These are phyloP conservation scores for Cyberlindnera americana DNA, from an alignment of 805 yeast genomes.

Conservation along the genomic window DNA sequence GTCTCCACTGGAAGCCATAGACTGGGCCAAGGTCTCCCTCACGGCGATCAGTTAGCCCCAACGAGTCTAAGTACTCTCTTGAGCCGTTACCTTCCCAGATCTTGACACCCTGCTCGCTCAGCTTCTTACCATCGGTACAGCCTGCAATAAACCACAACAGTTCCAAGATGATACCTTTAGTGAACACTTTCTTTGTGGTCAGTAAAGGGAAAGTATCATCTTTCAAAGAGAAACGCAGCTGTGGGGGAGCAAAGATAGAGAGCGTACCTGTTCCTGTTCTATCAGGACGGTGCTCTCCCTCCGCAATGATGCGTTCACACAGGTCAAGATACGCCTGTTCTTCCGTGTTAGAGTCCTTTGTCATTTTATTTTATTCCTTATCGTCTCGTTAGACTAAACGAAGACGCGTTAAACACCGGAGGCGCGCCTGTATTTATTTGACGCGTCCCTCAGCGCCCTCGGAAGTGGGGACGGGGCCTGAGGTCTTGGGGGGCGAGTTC, in stretches of 20 bases:
- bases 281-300: conserved; percentile 91
- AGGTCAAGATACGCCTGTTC: conserved; percentile 87
- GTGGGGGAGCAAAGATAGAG: conserved; percentile 94
- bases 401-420: conserved; percentile 3
- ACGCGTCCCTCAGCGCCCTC: too few species aligned
- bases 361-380: not conserved
- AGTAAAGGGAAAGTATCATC: conserved; percentile 78
- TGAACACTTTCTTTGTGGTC: conserved; percentile 90
- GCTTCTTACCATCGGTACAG: conserved; percentile 77
- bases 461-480: not conserved
- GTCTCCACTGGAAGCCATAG: conserved; percentile 99
- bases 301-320: conserved; percentile 67
- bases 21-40: conserved; percentile 98
- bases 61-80: conserved; percentile 78
- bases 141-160: conserved; percentile 92
- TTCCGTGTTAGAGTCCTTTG: conserved; percentile 34
- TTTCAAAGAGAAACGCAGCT: conserved; percentile 73
- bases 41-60: conserved; percentile 75
- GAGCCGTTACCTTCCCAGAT: conserved; percentile 99
- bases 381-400: not conserved
- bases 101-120: conserved; percentile 82
- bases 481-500: not conserved
- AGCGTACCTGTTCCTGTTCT: conserved; percentile 97
- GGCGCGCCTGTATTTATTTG: not conserved
- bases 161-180: conserved; percentile 85